Conservation (phyloP, 2,329 filamentous ascomycete genomes). For the Pseudogymnoascus sp. region DNA sequence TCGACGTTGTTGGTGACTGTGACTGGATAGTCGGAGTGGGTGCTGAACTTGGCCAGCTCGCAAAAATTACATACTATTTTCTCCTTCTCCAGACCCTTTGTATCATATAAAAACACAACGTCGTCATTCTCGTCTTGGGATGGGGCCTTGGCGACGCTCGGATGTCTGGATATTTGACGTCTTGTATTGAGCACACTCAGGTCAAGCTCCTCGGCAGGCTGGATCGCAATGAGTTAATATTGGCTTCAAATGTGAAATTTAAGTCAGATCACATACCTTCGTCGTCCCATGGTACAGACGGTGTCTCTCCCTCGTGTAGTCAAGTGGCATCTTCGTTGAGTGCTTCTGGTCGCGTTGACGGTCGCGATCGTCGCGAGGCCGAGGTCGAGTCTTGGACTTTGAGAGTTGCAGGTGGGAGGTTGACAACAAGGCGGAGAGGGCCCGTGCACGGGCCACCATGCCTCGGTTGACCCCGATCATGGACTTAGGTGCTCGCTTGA, state of each 20-base stretch:
- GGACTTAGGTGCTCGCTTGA: conserved; percentile 3
- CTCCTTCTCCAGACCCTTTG: conserved; percentile 28
- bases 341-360: not conserved
- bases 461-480: conserved; percentile 8
- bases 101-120: not conserved
- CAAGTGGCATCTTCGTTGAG: not conserved
- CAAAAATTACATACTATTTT: conserved; percentile 51
- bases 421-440: not conserved
- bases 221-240: not conserved
- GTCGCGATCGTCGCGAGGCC: not conserved
- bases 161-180: not conserved
- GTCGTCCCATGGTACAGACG: not conserved
- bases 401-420: not conserved
- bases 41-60: conserved; percentile 49
- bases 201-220: not conserved
- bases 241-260: not conserved
- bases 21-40: conserved; percentile 44
- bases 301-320: not conserved
- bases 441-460: conserved; percentile 5
- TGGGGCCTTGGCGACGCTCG: not conserved
- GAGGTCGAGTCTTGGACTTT: not conserved
- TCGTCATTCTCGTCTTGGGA: not conserved
- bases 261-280: not conserved
- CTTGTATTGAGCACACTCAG: not conserved
- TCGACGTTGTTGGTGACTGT: conserved; percentile 59